Base-by-base conservation (phyloP, 2,329 filamentous ascomycete species). In the Aspergillus amoenus region DNA sequence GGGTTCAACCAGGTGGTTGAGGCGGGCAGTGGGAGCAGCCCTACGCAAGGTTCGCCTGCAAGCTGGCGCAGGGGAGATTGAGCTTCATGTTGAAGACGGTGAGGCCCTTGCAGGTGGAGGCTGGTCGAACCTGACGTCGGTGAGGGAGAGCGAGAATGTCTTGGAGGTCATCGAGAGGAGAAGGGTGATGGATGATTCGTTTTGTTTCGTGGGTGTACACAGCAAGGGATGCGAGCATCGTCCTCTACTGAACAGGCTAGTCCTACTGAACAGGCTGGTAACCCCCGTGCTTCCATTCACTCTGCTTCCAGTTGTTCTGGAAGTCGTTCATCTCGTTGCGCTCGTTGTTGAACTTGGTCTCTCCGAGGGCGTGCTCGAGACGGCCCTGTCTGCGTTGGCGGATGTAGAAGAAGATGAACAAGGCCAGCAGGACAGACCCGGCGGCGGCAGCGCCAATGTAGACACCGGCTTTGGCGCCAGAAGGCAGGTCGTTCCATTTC, bases 321-420 rank as follows among this genome's bases (percentile, higher is more conserved):
- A 68, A 70, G 57, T 71, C 71, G 64, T 71, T 66, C 66, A 72
- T 72, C 52, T 74, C 73, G n/a, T 62, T 71, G 43, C 72, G 73
- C 52, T 76, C 71, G n/a, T 61, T 61, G 60, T 64, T 61, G 70
- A 77, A 82, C 49, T 77, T 76, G 64, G 74, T 72, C 59, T 82
- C 79, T 41, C 78, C 79, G 21, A 77, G 54, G 18, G 74, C 76
- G 45, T 76, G 73, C 66, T 83, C 81, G 44, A 76, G 74, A 57
- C 78, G 77, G 34, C 82, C 82, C 59, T 74, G 72, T 56, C 76
- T 75, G 56, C 82, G 76, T 68, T 83, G 80, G 47, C 73, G 74
- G 60, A 82, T 63, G 66, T 79, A 83, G 71, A 76, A 82, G 64
- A 81, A 74, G 11, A 72, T 62, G 22, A 79, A 69, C 18, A 73